Evolutionary conservation across 306 rosid species (phyloP), one percentile per base, ranked within the genome.

Genomic region (Ceratonia siliqua): DNA sequence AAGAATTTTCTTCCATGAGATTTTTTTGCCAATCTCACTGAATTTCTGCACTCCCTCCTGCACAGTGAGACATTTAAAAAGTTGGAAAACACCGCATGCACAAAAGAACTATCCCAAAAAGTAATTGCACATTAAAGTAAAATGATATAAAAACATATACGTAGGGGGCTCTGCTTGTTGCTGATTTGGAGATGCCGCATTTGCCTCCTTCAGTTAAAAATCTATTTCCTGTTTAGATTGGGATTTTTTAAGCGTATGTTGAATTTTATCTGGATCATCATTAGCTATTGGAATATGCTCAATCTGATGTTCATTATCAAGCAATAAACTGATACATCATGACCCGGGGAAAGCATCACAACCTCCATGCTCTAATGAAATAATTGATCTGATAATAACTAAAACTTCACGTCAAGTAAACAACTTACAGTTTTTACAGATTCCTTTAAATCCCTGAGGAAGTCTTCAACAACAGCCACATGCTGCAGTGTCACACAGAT

Each of bases 401-500:
- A 35, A 74, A 63, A 77, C 22, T 63, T 38, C 28, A 54, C 39
- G 14, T 8, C 70, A 61, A 46, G 43, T 22, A 69, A 81, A 62
- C 13, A 80, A 71, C 98, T 88, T 85, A 91, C 97, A 64, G 83
- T 87, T 77, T 80, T 69, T 72, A 91, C 97, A 42, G 98, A 87
- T 71, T 88, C 94, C 79, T 10, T 87, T 77, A 94, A 62, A 80
- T 91, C 98, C 39, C 56, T 72, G 69, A 94, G 84, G 69, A 94
- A 91, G 69, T 87, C 93, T 17, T 90, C 95, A 57, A 84, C 84
- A 48, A 88, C 54, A 5, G 91, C 85, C 63, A 83, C 91, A 57
- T 91, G 98, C 68, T 94, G 98, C 52, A 91, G 97, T 18, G 98
- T 91, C 74, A 94, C 83, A 41, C 98, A 94, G 68, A 94, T 91